Percentiles rank a stretch among this genome's conserved stretches.
Evolutionary conservation across 2,329 filamentous ascomycete genomes (phyloP).

Genomic region (Calycina herbarum): DNA sequence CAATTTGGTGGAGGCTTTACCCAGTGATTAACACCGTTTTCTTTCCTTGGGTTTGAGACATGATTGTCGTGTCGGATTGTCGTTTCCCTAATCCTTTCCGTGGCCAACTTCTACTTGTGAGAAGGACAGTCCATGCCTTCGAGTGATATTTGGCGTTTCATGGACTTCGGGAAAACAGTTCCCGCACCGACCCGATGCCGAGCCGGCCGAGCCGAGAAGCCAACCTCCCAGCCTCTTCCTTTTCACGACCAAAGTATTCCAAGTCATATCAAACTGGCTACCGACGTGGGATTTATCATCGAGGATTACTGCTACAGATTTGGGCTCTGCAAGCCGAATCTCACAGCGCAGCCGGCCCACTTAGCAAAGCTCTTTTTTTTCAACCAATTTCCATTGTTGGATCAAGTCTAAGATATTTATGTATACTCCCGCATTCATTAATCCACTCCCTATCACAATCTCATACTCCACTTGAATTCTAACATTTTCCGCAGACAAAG

Average conservation of each 20-base stretch:
- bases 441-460: conserved; percentile 6
- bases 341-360: neutral
- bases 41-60: neutral
- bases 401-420: conserved; percentile 10
- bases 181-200: too few relatives aligned
- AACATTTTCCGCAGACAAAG: neutral
- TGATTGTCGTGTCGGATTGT: neutral
- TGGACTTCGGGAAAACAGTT: too few relatives aligned
- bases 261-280: too few relatives aligned
- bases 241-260: too few relatives aligned
- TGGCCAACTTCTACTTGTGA: neutral
- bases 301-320: too few relatives aligned
- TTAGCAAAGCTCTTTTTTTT: neutral
- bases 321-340: neutral
- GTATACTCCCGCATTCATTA: conserved; percentile 9
- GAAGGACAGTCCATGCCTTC: neutral
- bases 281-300: too few relatives aligned
- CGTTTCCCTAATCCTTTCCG: neutral
- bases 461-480: neutral
- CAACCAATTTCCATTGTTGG: conserved; percentile 9
- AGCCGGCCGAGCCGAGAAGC: too few relatives aligned
- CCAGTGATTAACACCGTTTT: conserved; percentile 29
- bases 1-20: conserved; percentile 11
- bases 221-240: too few relatives aligned
- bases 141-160: too few relatives aligned